Percentiles rank a stretch among this genome's conserved stretches.
phyloP scores from a whole-genome alignment of 2,329 filamentous ascomycete species.

The Domatiomyces globalis region DNA sequence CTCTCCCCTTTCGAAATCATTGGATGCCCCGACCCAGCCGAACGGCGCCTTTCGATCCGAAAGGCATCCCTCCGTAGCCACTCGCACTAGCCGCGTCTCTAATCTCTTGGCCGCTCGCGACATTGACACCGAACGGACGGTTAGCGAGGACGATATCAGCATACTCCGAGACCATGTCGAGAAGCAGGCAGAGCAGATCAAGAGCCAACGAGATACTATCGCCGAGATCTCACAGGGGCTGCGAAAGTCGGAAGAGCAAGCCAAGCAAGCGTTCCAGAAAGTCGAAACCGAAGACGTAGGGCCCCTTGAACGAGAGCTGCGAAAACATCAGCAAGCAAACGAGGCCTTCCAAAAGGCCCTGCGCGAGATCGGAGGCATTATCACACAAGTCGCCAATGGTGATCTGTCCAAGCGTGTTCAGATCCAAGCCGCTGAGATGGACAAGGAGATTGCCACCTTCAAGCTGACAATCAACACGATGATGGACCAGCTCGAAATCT shows the following conservation, averaged over 20 bases:
- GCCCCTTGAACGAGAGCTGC: conserved; percentile 78
- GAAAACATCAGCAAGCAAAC: conserved; percentile 96
- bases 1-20: conserved; percentile 42
- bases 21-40: neutral
- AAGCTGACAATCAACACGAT: conserved; percentile 98
- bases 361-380: conserved; percentile 91
- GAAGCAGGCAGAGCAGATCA: conserved; percentile 83
- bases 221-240: conserved; percentile 75
- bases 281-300: conserved; percentile 81
- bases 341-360: conserved; percentile 96
- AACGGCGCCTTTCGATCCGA: conserved; percentile 15
- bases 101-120: conserved; percentile 24
- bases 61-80: conserved; percentile 12
- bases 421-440: conserved; percentile 92
- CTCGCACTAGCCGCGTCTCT: conserved; percentile 25
- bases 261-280: conserved; percentile 65
- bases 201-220: conserved; percentile 73
- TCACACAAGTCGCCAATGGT: conserved; percentile 87
- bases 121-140: conserved; percentile 39
- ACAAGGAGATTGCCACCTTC: conserved; percentile 94
- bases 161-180: conserved; percentile 82
- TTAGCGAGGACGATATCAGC: conserved; percentile 66
- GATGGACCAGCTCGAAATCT: conserved; percentile 96
- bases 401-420: conserved; percentile 94
- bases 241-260: conserved; percentile 68